phyloP scores from a whole-genome alignment of 495 filamentous ascomycete species.

The Pyrenopolyporus hunteri region DNA sequence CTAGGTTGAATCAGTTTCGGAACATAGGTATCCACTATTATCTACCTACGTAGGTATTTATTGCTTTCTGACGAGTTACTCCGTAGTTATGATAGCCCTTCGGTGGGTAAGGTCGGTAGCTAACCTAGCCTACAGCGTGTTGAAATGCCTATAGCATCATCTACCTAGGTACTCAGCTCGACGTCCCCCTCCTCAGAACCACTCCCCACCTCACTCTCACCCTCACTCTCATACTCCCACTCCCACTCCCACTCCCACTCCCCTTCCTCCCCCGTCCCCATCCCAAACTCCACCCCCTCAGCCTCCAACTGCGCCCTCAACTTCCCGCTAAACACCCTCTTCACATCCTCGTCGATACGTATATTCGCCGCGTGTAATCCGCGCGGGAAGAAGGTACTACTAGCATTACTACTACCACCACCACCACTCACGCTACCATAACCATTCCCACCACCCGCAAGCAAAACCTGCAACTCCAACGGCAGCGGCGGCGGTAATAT shows the following conservation, averaged over 20 bases:
- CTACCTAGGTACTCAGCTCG: background rate
- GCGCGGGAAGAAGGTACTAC: too few species aligned
- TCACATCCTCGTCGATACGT: constrained; percentile 37
- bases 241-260: background rate
- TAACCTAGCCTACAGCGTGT: too few species aligned
- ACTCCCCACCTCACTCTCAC: background rate
- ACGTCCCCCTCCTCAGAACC: background rate
- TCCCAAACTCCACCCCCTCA: constrained; percentile 15
- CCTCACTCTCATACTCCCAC: constrained; percentile 11
- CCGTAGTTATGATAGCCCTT: too few species aligned
- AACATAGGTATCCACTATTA: background rate
- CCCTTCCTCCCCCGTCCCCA: constrained; percentile 2
- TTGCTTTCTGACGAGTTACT: too few species aligned
- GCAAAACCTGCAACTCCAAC: too few species aligned
- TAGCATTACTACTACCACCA: too few species aligned
- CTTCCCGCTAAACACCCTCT: constrained; percentile 9
- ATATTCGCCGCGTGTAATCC: constrained; percentile 35
- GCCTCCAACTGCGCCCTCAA: constrained; percentile 20
- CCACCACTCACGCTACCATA: too few species aligned
- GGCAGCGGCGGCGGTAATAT: too few species aligned
- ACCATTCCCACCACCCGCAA: too few species aligned
- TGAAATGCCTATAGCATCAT: too few species aligned
- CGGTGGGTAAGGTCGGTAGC: too few species aligned
- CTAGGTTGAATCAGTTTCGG: too few species aligned
- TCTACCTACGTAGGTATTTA: background rate